Evolutionary conservation across 768 basidiomycete species (phyloP), one percentile per base, ranked within the genome.

Genomic region (Imleria badia): DNA sequence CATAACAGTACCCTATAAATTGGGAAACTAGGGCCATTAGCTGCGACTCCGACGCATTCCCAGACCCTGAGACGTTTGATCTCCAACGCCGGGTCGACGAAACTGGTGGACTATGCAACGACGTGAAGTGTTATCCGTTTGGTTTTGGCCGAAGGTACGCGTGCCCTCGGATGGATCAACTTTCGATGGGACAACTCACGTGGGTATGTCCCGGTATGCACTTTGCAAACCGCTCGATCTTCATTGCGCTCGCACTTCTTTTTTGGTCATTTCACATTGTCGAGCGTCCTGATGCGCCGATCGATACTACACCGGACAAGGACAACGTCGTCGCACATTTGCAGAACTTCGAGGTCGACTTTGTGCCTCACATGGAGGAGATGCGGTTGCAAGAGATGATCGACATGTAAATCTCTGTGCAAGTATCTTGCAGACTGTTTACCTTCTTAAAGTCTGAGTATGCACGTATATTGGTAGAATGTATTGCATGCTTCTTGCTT

Each of bases 181-280:
- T 26, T 35, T 19, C 1, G 3, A 29, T n/a, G 1, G 17, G 7
- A 8, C 2, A 20, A 26, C 33, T 12, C 12, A 26, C 14, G 19
- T 10, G 84, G 33, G 76, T 85, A 1, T 88, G 85, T 55, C 84
- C 83, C 1, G 85, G 85, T 1, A 80, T 79, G 59, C 76, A 84
- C 64, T 75, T 87, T 20, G 85, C 64, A 5, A 64, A 55, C 34
- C 54, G 48, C 0, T 86, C 86, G 2, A 69, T 88, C 0, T 85
- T 82, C 63, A 71, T 87, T 41, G 83, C 81, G 57, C 78, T 83
- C 0, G 81, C 85, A 0, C 68, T 83, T 15, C 68, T 84, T 2
- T 73, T 85, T 6, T 87, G 84, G 84, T 79, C 85, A 0, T 87
- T 87, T 70, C 75, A 64, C 0, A 73, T 89, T 29, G 67, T 68